A percentile compares a stretch with the other conserved stretches of the same genome.
Evolutionary conservation across 441 rosid species (phyloP).

Genomic region (Arabidopsis lyrata): DNA sequence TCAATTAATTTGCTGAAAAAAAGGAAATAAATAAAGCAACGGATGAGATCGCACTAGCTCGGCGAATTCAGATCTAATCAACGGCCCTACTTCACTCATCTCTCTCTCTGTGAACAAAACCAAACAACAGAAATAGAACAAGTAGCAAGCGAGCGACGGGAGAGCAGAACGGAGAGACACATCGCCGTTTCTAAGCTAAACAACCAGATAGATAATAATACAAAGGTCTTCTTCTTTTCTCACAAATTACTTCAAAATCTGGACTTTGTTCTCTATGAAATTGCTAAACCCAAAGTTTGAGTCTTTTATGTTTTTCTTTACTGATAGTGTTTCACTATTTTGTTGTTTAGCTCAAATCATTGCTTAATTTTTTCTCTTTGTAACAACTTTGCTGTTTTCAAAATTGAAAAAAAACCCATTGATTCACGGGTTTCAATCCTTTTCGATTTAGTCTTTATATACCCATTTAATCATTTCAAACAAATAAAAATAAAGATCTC

Average conservation of each 20-base stretch:
- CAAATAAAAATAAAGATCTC: neutral
- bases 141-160: constrained; percentile 57
- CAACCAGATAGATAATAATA: neutral
- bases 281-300: constrained; percentile 15
- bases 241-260: constrained; percentile 6
- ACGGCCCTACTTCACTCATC: constrained; percentile 63
- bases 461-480: neutral
- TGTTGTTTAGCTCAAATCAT: constrained; percentile 38
- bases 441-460: constrained; percentile 10
- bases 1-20: constrained; percentile 7
- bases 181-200: constrained; percentile 51
- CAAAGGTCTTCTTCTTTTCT: constrained; percentile 16
- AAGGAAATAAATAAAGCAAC: constrained; percentile 54
- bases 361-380: constrained; percentile 5
- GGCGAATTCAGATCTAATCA: constrained; percentile 64
- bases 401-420: constrained; percentile 1
- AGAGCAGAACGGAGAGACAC: constrained; percentile 43
- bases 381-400: constrained; percentile 17
- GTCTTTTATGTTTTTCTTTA: constrained; percentile 8
- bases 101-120: constrained; percentile 36
- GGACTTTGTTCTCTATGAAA: constrained; percentile 6
- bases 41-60: constrained; percentile 56
- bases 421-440: constrained; percentile 30
- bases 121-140: constrained; percentile 34
- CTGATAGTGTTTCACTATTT: neutral